A percentile compares a stretch with the other conserved stretches of the same genome.
Evolutionary conservation across 2,329 filamentous ascomycete genomes (phyloP).

Genomic region (Penicillium sp.): DNA sequence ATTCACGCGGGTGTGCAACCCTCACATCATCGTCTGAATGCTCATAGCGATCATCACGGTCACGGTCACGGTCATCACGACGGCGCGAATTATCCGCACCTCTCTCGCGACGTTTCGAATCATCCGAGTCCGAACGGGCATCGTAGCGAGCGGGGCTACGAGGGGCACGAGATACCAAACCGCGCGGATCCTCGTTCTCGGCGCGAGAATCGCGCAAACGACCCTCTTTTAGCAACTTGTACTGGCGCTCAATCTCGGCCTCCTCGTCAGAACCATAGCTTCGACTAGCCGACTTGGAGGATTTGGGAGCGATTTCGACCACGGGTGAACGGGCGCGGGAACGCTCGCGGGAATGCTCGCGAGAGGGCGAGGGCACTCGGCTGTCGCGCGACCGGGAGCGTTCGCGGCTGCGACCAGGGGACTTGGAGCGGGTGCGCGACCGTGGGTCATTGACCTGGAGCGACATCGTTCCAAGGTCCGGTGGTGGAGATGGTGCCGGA

Average conservation of each 20-base stretch:
- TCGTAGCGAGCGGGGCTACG: conserved; percentile 23
- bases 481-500: conserved; percentile 8
- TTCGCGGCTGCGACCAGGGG: conserved; percentile 42
- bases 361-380: conserved; percentile 33
- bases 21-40: conserved; percentile 23
- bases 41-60: conserved; percentile 27
- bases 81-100: conserved; percentile 7
- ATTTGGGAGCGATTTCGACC: conserved; percentile 16
- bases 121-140: conserved; percentile 23
- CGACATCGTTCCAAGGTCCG: conserved; percentile 27
- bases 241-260: conserved; percentile 23
- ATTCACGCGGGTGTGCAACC: conserved; percentile 9
- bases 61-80: conserved; percentile 1
- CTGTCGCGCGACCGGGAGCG: conserved; percentile 45
- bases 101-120: conserved; percentile 6
- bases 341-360: conserved; percentile 24
- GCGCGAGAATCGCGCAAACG: conserved; percentile 2
- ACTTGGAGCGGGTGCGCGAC: conserved; percentile 46
- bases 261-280: conserved; percentile 18
- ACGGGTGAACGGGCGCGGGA: conserved; percentile 26
- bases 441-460: conserved; percentile 42
- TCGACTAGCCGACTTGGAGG: conserved; percentile 1
- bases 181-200: background rate
- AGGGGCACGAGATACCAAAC: conserved; percentile 13
- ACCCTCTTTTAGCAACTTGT: conserved; percentile 18